Base-by-base conservation (phyloP, 2,329 filamentous ascomycete genomes). In the Colletotrichum endophyticum region DNA sequence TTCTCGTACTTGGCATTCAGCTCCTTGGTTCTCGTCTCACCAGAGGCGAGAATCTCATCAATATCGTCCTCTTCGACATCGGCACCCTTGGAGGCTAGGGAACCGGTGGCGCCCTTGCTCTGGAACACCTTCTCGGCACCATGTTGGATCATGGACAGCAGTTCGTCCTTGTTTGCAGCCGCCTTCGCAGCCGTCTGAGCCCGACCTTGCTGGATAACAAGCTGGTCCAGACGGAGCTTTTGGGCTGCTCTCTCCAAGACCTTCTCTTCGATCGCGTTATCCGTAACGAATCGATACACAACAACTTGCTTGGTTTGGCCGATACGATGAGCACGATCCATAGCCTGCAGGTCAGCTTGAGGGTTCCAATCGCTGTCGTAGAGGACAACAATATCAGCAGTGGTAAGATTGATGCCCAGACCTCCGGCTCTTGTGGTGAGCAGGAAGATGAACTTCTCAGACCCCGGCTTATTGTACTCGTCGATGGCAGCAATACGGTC, bases 321-420 rank as follows among this genome's bases (percentile, higher is more conserved):
- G 80, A 99, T 99, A 87, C 97, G 95, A 87, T 99, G 97, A 68
- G 97, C 97, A 83, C 97, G 95, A 82, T 99, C 97, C 97, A 99
- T 99, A 73, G 97, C 97, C 85, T 99, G 97, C 76, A 99, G 87
- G 92, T 99, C 97, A 22, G 97, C 97, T 85, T 99, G 97, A 12
- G 97, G 97, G 82, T 98, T 99, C 97, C 97, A 99, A 84, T 99
- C 97, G 81, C 96, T 98, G 84, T 99, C 97, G 82, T 97, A 99
- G 8, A 99, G 91, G 34, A 99, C 92, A 75, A 99, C 97, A 82
- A 99, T 98, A 81, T 99, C 97, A 72, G 97, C 97, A 77, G 91
- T 94, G 1, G 97, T 99, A 83, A 99, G 88, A 84, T 99, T 99
- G 89, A 99, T 99, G 81, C 97, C 97, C 71, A 99, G 87, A 81